A percentile compares a stretch with the other conserved stretches of the same genome.
These are phyloP conservation scores for Hanseniaspora hatyaiensis DNA, from an alignment of 805 yeast species.

Conservation along the genomic window DNA sequence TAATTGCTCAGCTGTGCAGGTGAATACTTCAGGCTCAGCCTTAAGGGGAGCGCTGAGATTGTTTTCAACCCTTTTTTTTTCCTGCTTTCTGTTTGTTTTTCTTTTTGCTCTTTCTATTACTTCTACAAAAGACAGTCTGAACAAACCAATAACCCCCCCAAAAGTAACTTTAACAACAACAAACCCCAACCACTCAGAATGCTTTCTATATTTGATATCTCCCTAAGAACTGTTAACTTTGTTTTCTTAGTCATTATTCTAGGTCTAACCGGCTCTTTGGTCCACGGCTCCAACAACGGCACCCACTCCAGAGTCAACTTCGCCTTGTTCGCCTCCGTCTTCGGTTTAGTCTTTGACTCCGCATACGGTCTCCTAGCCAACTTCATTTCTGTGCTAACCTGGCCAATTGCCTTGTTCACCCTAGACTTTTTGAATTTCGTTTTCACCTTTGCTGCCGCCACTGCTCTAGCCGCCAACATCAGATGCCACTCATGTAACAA, in stretches of 20 bases:
- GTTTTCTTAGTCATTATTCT: constrained; percentile 64
- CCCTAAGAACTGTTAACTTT: constrained; percentile 65
- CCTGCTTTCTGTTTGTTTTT: background rate
- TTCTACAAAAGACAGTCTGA: no score
- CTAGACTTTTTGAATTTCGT: constrained; percentile 81
- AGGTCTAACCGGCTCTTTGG: constrained; percentile 83
- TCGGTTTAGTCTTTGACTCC: constrained; percentile 69
- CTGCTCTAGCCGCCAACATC: constrained; percentile 85
- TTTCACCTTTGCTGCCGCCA: constrained; percentile 88
- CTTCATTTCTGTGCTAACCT: constrained; percentile 67
- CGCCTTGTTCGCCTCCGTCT: constrained; percentile 76
- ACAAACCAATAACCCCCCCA: background rate
- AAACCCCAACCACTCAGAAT: constrained; percentile 23
- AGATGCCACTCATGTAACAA: constrained; percentile 78
- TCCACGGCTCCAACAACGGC: constrained; percentile 45
- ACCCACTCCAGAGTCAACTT: constrained; percentile 63
- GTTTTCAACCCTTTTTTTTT: background rate
- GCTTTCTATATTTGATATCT: constrained; percentile 63
- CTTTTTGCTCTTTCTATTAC: background rate
- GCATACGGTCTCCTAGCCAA: constrained; percentile 69
- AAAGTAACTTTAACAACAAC: background rate
- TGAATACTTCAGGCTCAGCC: no score
- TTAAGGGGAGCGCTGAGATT: no score
- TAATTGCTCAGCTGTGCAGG: no score
- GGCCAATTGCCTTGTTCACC: constrained; percentile 66